Evolutionary conservation across 306 rosid genomes (phyloP).

Genomic region (Cucurbita pepo): DNA sequence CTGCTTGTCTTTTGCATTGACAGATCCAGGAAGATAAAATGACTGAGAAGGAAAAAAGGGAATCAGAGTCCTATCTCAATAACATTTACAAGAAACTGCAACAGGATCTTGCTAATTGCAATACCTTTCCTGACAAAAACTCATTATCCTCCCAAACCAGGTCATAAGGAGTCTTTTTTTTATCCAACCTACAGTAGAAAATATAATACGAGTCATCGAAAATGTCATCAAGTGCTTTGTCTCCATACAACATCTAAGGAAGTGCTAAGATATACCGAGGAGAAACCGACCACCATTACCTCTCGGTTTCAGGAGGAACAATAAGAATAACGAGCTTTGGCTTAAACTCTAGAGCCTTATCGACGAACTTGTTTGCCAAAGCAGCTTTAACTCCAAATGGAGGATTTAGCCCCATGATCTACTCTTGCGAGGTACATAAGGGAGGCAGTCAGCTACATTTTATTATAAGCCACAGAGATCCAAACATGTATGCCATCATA

Average conservation of each 20-base stretch:
- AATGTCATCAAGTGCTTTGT: not conserved
- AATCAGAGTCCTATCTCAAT: not conserved
- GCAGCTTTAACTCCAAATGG: conserved; percentile 71
- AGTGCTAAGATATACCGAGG: not conserved
- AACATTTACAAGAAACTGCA: not conserved
- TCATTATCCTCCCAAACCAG: conserved; percentile 70
- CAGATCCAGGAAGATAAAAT: conserved; percentile 84
- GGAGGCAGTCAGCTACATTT: not conserved
- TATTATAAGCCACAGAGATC: not conserved
- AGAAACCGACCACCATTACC: conserved; percentile 21
- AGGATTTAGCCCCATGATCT: conserved; percentile 95
- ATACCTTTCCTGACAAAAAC: conserved; percentile 66
- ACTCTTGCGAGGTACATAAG: not conserved
- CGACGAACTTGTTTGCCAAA: conserved; percentile 61
- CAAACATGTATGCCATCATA: not conserved
- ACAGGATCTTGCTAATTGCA: not conserved
- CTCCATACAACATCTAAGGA: not conserved
- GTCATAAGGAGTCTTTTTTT: conserved; percentile 39
- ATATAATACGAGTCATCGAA: not conserved
- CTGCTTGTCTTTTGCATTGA: conserved; percentile 43
- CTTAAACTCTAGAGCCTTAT: conserved; percentile 67
- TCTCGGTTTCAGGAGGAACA: conserved; percentile 60
- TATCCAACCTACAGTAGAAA: conserved; percentile 36
- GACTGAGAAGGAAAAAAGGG: conserved; percentile 33
- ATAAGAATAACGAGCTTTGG: conserved; percentile 78